phyloP scores from a whole-genome alignment of 306 rosid genomes.

The Inga laurina region DNA sequence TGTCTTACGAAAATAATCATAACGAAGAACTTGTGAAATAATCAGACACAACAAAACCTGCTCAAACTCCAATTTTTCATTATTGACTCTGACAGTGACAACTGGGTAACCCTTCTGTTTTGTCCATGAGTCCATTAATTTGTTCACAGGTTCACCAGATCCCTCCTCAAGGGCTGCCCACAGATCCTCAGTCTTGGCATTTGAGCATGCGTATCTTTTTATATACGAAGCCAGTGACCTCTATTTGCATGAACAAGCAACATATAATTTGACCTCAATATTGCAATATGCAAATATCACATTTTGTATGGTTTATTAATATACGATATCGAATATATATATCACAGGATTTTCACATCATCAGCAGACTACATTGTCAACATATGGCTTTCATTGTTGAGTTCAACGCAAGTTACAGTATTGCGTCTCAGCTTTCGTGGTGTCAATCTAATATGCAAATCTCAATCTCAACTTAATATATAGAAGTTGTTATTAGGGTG shows the following conservation, averaged over 20 bases:
- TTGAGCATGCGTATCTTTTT: slow-evolving; percentile 71
- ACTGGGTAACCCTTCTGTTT: slow-evolving; percentile 94
- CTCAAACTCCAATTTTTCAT: slow-evolving; percentile 72
- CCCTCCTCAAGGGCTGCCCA: slow-evolving; percentile 97
- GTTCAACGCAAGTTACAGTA: not conserved
- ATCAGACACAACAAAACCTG: slow-evolving; percentile 60
- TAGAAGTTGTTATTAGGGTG: not conserved
- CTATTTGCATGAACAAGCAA: slow-evolving; percentile 52
- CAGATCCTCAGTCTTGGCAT: slow-evolving; percentile 90
- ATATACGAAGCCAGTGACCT: slow-evolving; percentile 89
- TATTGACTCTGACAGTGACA: slow-evolving; percentile 65
- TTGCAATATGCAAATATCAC: slow-evolving; percentile 16
- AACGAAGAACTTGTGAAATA: slow-evolving; percentile 22
- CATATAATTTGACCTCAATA: slow-evolving; percentile 14
- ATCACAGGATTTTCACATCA: slow-evolving; percentile 6
- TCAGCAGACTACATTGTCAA: not conserved
- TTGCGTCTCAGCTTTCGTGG: not conserved
- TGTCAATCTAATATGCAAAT: not conserved
- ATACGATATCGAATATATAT: not conserved
- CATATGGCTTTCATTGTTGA: not conserved
- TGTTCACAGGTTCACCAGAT: slow-evolving; percentile 89
- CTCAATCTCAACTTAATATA: not conserved
- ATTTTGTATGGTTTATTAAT: slow-evolving; percentile 17
- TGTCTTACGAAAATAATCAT: slow-evolving; percentile 17
- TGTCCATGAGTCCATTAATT: slow-evolving; percentile 90